phyloP scores from a whole-genome alignment of 1,139 yeast genomes.

The Debaryomyces psychrophilus region DNA sequence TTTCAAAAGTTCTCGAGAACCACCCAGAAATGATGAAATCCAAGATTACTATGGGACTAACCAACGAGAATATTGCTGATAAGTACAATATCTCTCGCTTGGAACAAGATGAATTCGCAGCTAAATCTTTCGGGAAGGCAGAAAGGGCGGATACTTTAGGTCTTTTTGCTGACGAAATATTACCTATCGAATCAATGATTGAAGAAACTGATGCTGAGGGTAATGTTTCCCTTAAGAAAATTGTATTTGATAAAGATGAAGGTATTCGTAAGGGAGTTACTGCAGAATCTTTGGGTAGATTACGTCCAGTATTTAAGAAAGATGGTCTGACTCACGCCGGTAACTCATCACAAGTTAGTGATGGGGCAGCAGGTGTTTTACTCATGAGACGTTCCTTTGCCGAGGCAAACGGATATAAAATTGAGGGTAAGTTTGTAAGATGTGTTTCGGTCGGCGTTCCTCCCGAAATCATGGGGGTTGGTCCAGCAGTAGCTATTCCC shows the following conservation, averaged over 20 bases:
- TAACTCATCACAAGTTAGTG: constrained; percentile 90
- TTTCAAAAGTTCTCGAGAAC: constrained; percentile 62
- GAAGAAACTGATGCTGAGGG: constrained; percentile 56
- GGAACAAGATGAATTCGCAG: constrained; percentile 86
- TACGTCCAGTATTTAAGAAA: constrained; percentile 85
- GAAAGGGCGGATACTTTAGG: constrained; percentile 70
- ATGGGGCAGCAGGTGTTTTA: constrained; percentile 91
- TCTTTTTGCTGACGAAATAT: constrained; percentile 78
- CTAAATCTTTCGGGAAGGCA: constrained; percentile 82
- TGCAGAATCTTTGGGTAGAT: constrained; percentile 67
- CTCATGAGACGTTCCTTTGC: constrained; percentile 90
- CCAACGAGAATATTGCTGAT: constrained; percentile 41
- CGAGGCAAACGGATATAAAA: constrained; percentile 65
- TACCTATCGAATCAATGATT: constrained; percentile 66
- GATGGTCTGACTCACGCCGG: constrained; percentile 95
- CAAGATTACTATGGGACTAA: constrained; percentile 79
- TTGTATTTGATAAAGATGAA: constrained; percentile 73
- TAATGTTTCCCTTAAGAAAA: constrained; percentile 41
- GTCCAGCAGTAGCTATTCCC: constrained; percentile 94
- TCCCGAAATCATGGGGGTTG: constrained; percentile 96
- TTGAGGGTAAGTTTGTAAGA: constrained; percentile 75
- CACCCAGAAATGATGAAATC: constrained; percentile 36
- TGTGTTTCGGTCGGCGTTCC: constrained; percentile 87
- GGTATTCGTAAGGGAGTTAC: constrained; percentile 92
- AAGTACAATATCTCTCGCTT: constrained; percentile 66